Evolutionary conservation across 2,329 filamentous ascomycete genomes (phyloP).

Genomic region (Penicillium capsulatum): DNA sequence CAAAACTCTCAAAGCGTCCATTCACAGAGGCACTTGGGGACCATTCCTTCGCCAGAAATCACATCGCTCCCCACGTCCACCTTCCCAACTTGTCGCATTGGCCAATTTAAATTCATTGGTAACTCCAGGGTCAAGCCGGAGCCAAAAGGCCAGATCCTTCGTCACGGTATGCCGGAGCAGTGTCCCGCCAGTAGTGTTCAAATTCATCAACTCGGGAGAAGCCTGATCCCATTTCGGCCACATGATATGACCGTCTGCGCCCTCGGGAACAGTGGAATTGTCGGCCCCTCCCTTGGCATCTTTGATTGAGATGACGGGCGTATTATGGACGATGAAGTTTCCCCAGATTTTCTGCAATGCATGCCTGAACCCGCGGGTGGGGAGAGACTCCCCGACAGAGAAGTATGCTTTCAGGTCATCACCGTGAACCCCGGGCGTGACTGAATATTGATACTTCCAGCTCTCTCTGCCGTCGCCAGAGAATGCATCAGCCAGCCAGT

Average conservation of each 20-base stretch:
- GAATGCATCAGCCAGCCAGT: conserved; percentile 54
- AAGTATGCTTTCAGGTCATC: conserved; percentile 55
- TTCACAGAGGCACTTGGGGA: conserved; percentile 5
- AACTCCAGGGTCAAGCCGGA: conserved; percentile 28
- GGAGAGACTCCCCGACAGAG: conserved; percentile 17
- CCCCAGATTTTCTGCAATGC: conserved; percentile 47
- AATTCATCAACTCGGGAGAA: conserved; percentile 40
- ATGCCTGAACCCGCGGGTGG: conserved; percentile 29
- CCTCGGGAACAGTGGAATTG: conserved; percentile 18
- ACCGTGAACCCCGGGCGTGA: conserved; percentile 63
- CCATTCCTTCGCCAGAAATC: conserved; percentile 41
- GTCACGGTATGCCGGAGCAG: conserved; percentile 13
- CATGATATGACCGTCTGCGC: conserved; percentile 22
- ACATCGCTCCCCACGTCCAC: conserved; percentile 45
- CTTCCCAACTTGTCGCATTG: conserved; percentile 48
- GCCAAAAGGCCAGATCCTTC: conserved; percentile 24
- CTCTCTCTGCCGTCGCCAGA: conserved; percentile 26
- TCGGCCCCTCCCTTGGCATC: conserved; percentile 19
- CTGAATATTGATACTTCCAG: conserved; percentile 56
- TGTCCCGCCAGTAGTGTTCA: conserved; percentile 47
- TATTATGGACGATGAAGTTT: conserved; percentile 44
- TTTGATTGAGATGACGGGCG: conserved; percentile 28
- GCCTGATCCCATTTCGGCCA: conserved; percentile 37
- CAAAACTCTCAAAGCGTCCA: too few relatives aligned
- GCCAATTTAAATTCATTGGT: conserved; percentile 42